Conservation (phyloP, 805 yeast species). For the Ogataea neopini region DNA sequence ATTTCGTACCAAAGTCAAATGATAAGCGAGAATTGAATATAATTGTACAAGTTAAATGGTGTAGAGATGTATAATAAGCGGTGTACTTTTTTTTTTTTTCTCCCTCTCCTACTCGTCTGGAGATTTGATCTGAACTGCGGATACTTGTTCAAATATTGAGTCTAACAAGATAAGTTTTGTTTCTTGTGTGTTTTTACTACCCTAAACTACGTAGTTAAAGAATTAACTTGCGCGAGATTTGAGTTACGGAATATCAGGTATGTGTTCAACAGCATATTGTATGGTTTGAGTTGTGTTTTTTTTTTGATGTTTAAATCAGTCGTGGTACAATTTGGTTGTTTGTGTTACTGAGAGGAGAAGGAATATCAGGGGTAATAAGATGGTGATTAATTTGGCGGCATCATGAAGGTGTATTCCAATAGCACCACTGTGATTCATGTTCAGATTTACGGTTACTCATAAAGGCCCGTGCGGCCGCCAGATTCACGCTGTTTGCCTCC, state of each 20-base stretch:
- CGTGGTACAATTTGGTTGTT: neutral
- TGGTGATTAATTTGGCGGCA: no score
- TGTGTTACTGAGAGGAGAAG: no score
- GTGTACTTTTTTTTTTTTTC: slow-evolving; percentile 1
- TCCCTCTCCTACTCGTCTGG: neutral
- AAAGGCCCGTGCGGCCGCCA: neutral
- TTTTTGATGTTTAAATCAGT: neutral
- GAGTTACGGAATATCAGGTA: slow-evolving; percentile 2
- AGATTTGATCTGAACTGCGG: slow-evolving; percentile 6
- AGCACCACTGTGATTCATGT: neutral
- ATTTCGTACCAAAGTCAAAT: neutral
- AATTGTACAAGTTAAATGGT: neutral
- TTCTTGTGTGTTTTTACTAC: neutral
- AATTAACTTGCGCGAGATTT: neutral
- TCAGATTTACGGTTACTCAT: neutral
- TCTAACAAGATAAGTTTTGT: slow-evolving; percentile 1
- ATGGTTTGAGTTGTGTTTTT: neutral
- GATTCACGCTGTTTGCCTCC: neutral
- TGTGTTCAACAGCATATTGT: neutral
- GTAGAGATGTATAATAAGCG: slow-evolving; percentile 5
- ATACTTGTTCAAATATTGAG: neutral
- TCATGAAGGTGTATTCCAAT: no score
- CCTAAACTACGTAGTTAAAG: neutral
- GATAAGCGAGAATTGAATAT: neutral
- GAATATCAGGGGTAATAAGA: no score